Evolutionary conservation across 2,329 filamentous ascomycete species (phyloP), one percentile per base, ranked within the genome.

Genomic region (Penicillium sp.): DNA sequence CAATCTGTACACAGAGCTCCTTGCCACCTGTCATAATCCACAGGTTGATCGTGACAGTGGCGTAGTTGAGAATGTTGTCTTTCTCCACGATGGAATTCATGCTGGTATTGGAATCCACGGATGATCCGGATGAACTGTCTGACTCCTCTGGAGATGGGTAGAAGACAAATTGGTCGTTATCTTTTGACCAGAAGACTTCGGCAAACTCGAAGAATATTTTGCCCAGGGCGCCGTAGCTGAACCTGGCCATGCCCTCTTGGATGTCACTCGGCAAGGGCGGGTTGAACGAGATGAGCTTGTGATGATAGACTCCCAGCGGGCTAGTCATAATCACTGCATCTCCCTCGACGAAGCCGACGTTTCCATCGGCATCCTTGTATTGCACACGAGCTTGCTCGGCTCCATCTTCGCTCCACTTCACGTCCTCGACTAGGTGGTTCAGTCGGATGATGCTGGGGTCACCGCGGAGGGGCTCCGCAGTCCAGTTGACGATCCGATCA

Each of bases 141-240:
- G 64, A 54, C 49, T 60, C 58, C 7, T 70, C 71, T 6, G 68
- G 75, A 13, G 74, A 71, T 1, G 75, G 75, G 48, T 76, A 77
- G 63, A 71, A 77, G 45, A 77, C 74, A 60, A 77, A 77, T 56
- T 77, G 75, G 62, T 77, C 75, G 56, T 77, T 75, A 49, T 77
- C 75, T 53, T 77, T 77, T 27, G 73, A 68, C 75, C 75, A 77
- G 63, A 77, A 77, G 29, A 77, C 71, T 34, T 77, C 74, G 42
- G 64, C 64, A 49, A 77, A 77, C 51, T 77, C 74, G 52, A 77
- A 74, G 53, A 77, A 77, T 21, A 77, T 68, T 55, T 77, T 77
- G 45, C 75, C 75, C 27, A 77, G 66, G 27, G 75, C 75, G 9
- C 73, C 75, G 57, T 77, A 77, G 54, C 71, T 71, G 58, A 74